phyloP scores from a whole-genome alignment of 1,139 yeast species.

The Kodamaea sp. region DNA sequence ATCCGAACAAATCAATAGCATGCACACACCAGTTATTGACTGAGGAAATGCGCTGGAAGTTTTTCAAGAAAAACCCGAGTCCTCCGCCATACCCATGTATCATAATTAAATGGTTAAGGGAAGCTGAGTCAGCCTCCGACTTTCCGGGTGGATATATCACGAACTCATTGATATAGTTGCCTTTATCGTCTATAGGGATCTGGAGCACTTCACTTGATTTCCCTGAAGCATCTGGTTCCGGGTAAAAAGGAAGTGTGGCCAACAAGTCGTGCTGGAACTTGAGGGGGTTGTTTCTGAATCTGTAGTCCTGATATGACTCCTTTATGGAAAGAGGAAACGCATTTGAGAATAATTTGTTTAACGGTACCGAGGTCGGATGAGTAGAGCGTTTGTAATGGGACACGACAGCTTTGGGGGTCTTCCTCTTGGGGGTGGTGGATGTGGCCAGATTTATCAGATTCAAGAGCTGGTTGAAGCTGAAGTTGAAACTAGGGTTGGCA shows the following conservation, averaged over 20 bases:
- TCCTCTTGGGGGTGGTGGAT: slow-evolving; percentile 2
- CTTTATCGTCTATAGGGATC: slow-evolving; percentile 42
- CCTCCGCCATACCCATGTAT: slow-evolving; percentile 84
- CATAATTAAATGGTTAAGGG: slow-evolving; percentile 59
- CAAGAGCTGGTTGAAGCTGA: slow-evolving; percentile 15
- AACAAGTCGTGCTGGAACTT: slow-evolving; percentile 56
- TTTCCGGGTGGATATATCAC: slow-evolving; percentile 51
- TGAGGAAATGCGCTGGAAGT: slow-evolving; percentile 48
- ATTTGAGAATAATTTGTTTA: slow-evolving; percentile 49
- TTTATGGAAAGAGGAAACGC: slow-evolving; percentile 58
- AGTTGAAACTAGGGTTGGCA: slow-evolving; percentile 12
- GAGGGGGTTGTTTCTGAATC: slow-evolving; percentile 39
- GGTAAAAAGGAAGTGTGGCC: slow-evolving; percentile 41
- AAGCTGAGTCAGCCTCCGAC: slow-evolving; percentile 25
- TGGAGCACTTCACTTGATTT: slow-evolving; percentile 34
- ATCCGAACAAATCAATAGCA: slow-evolving; percentile 73
- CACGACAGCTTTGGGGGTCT: slow-evolving; percentile 1
- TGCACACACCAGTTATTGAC: slow-evolving; percentile 60
- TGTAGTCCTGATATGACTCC: slow-evolving; percentile 56
- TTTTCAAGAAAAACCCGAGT: slow-evolving; percentile 66
- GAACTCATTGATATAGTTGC: slow-evolving; percentile 62
- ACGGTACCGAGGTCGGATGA: slow-evolving; percentile 64
- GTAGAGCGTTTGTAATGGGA: slow-evolving; percentile 48
- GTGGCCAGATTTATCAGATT: slow-evolving; percentile 3
- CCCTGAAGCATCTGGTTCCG: slow-evolving; percentile 32